phyloP scores from a whole-genome alignment of 805 yeast genomes.

The Phaffomyces thermotolerans region DNA sequence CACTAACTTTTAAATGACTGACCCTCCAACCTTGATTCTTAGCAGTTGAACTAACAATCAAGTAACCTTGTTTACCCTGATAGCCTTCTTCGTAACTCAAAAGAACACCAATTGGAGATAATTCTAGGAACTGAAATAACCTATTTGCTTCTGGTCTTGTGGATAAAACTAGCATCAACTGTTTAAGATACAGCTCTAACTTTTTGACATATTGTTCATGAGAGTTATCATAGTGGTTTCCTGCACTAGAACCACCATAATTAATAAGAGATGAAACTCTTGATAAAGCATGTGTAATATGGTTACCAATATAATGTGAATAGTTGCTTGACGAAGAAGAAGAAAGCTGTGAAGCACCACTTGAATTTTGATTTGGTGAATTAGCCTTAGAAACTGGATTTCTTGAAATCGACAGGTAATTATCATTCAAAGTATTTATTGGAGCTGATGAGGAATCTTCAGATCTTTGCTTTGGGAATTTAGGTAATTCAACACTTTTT shows the following conservation, averaged over 20 bases:
- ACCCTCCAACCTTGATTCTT: conserved; percentile 94
- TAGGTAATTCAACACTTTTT: conserved; percentile 29
- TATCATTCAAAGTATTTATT: conserved; percentile 18
- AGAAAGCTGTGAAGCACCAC: background rate
- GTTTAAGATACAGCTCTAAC: conserved; percentile 62
- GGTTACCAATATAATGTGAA: conserved; percentile 6
- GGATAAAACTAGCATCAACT: conserved; percentile 49
- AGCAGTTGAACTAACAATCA: conserved; percentile 76
- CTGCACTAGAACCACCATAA: conserved; percentile 1
- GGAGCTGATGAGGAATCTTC: background rate
- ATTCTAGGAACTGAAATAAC: conserved; percentile 79
- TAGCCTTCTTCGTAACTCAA: conserved; percentile 67
- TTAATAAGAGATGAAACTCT: conserved; percentile 6
- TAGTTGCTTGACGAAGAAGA: background rate
- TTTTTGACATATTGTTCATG: conserved; percentile 25
- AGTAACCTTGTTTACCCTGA: conserved; percentile 84
- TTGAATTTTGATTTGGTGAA: background rate
- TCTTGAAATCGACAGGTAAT: conserved; percentile 14
- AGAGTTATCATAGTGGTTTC: background rate
- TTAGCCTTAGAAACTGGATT: background rate
- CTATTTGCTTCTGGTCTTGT: conserved; percentile 77
- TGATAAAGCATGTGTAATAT: conserved; percentile 13
- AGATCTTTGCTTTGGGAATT: conserved; percentile 25
- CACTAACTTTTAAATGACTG: conserved; percentile 75
- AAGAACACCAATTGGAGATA: conserved; percentile 81